phyloP scores from a whole-genome alignment of 768 basidiomycete genomes.

The Neoboletus subvelutipes region DNA sequence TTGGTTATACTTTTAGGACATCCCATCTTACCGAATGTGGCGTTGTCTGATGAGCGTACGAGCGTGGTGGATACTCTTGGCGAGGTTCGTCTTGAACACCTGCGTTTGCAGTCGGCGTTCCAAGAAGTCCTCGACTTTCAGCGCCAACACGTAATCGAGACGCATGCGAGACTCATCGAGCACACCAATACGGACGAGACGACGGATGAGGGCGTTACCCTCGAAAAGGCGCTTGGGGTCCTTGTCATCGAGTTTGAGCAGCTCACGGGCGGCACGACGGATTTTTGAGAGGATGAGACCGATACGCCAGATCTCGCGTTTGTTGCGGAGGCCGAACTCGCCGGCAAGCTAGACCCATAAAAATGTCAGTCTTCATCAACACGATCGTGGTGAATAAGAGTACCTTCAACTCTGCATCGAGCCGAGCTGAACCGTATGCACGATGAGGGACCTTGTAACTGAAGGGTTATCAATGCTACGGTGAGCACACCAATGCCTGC shows the following conservation, averaged over 20 bases:
- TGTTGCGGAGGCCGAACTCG: slow-evolving; percentile 99
- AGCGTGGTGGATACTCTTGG: slow-evolving; percentile 98
- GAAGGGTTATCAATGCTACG: slow-evolving; percentile 50
- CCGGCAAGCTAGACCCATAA: slow-evolving; percentile 77
- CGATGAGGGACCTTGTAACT: slow-evolving; percentile 99
- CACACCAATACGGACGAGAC: slow-evolving; percentile 99
- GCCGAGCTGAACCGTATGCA: slow-evolving; percentile 95
- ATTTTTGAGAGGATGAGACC: slow-evolving; percentile 98
- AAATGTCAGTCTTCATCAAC: slow-evolving; percentile 3
- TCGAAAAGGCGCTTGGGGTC: slow-evolving; percentile 99
- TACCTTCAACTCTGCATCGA: slow-evolving; percentile 99
- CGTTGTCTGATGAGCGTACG: slow-evolving; percentile 97
- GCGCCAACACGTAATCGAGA: slow-evolving; percentile 99
- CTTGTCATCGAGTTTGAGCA: slow-evolving; percentile 98
- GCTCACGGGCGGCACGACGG: slow-evolving; percentile 99
- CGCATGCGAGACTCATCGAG: slow-evolving; percentile 99
- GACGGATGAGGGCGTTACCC: slow-evolving; percentile 93
- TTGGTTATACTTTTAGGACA: background rate
- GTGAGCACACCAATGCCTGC: slow-evolving; percentile 65
- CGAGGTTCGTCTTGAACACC: slow-evolving; percentile 98
- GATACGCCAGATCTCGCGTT: slow-evolving; percentile 99
- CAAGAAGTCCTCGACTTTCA: slow-evolving; percentile 99
- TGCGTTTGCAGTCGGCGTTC: slow-evolving; percentile 98
- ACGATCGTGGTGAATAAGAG: background rate
- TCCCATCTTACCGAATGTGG: slow-evolving; percentile 83